Base-by-base conservation (phyloP, 2,329 filamentous ascomycete genomes). In the Diaporthe vaccinii region DNA sequence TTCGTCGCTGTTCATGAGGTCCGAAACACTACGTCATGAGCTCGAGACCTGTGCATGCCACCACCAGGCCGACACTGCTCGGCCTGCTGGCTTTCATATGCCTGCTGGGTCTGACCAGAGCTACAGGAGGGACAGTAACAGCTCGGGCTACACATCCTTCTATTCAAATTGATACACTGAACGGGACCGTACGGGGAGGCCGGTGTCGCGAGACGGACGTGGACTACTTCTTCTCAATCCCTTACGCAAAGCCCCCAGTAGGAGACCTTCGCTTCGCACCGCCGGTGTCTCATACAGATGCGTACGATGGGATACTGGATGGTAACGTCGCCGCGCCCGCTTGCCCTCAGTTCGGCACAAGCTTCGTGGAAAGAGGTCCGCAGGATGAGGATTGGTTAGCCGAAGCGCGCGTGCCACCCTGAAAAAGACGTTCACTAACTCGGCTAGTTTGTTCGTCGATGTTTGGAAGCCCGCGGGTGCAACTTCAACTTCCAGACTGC, bases 1-100 rank as follows among this genome's bases (percentile, higher is more conserved):
- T n/a, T 72, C 70, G 14, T 72, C 70, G 22, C 58, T 72, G 15
- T 72, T 62, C 41, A 72, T 72, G 70, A 72, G 46, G 51, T 72
- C 70, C 25, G 55, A 72, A 4, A 62, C 57, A 5, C 31, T 72
- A 46, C 70, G 70, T 39, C 70, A 72, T 72, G 70, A 72, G 4
- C 39, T 72, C 28, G 57, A 72, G 39, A 51, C 44, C 0, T 72
- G 70, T 22, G 25, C 57, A 12, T 72, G 70, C 51, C 49, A 71
- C 65, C 65, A 53, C 25, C 28, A 31, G 44, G 55, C 14, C 8
- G 57, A 41, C 5, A 4, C 57, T 9, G 20, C 31, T 22, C 44
- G 25, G 44, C 14, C 28, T 25, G 22, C 17, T 51, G 31, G 31
- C 34, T 41, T 1, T 53, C 28, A 20, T 31, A 10, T 51, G 69